phyloP scores from a whole-genome alignment of 2,329 filamentous ascomycete species.

The Fusarium metavorans region DNA sequence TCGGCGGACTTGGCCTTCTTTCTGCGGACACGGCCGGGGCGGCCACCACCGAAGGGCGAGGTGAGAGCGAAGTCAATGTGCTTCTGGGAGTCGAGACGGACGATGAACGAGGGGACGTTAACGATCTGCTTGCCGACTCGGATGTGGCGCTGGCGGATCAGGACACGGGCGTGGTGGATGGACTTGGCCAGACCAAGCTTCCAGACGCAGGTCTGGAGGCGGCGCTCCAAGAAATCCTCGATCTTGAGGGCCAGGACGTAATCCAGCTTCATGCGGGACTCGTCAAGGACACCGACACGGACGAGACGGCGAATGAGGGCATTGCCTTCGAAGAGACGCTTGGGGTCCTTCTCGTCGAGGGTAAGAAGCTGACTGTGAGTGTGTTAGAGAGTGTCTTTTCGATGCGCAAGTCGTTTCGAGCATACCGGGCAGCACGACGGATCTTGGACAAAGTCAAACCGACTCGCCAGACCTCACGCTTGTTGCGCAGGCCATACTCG shows the following conservation, averaged over 20 bases:
- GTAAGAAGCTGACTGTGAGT: constrained; percentile 92
- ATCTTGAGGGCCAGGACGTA: constrained; percentile 99
- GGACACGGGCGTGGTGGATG: constrained; percentile 99
- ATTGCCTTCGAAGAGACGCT: constrained; percentile 99
- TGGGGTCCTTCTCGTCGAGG: constrained; percentile 99
- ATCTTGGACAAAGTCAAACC: constrained; percentile 99
- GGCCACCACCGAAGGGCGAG: constrained; percentile 97
- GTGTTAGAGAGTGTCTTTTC: constrained; percentile 39
- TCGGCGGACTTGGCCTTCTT: constrained; percentile 99
- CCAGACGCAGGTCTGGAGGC: constrained; percentile 99
- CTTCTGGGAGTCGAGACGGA: constrained; percentile 99
- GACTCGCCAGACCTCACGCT: constrained; percentile 99
- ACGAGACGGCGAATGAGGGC: constrained; percentile 99
- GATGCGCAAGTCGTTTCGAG: constrained; percentile 3
- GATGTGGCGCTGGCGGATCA: constrained; percentile 99
- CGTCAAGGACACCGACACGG: constrained; percentile 99
- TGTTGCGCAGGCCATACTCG: constrained; percentile 99
- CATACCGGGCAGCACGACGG: constrained; percentile 99
- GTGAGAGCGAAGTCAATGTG: constrained; percentile 99
- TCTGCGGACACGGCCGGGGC: constrained; percentile 96
- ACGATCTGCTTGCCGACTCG: constrained; percentile 99
- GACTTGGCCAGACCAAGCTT: constrained; percentile 99
- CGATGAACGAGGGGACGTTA: constrained; percentile 99
- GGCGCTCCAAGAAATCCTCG: constrained; percentile 99
- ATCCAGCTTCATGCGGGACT: constrained; percentile 99